A percentile compares a stretch with the other conserved stretches of the same genome.
Evolutionary conservation across 352 stramenopile species (phyloP).

Genomic region (Phytophthora nicotianae): DNA sequence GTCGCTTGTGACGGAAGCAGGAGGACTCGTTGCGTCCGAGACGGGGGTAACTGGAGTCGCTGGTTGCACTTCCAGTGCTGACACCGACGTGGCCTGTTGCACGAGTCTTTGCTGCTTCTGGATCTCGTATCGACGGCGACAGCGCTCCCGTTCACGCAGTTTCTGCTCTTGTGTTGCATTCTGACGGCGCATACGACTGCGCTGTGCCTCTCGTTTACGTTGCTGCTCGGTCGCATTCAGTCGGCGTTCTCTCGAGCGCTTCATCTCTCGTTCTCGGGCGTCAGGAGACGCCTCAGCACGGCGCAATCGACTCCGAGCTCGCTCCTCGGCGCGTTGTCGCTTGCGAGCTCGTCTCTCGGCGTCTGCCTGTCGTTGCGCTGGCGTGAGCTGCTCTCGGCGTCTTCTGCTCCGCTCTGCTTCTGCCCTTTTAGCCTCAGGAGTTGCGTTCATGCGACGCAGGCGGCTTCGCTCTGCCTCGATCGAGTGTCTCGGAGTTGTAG

Average conservation of each 20-base stretch:
- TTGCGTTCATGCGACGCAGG: slow-evolving; percentile 50
- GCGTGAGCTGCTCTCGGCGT: slow-evolving; percentile 65
- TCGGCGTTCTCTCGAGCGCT: slow-evolving; percentile 64
- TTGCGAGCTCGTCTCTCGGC: slow-evolving; percentile 68
- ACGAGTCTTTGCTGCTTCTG: slow-evolving; percentile 51
- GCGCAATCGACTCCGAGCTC: slow-evolving; percentile 49
- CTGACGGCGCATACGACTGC: slow-evolving; percentile 56
- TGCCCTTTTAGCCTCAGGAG: slow-evolving; percentile 46
- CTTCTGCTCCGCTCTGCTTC: slow-evolving; percentile 66
- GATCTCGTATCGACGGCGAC: slow-evolving; percentile 63
- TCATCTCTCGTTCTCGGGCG: slow-evolving; percentile 52
- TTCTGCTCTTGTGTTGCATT: slow-evolving; percentile 71
- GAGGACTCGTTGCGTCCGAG: slow-evolving; percentile 8
- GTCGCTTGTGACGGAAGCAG: slow-evolving; percentile 13
- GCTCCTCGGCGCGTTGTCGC: slow-evolving; percentile 55
- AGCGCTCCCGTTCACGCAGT: slow-evolving; percentile 66
- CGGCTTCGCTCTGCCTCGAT: slow-evolving; percentile 68
- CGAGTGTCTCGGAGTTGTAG: slow-evolving; percentile 33
- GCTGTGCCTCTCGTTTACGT: slow-evolving; percentile 59
- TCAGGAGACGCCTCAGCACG: slow-evolving; percentile 53
- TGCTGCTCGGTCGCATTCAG: slow-evolving; percentile 72
- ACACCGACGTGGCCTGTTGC: slow-evolving; percentile 5
- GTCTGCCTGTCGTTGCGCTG: slow-evolving; percentile 66
- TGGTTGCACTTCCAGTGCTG: slow-evolving; percentile 6
- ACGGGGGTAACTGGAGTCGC: slow-evolving; percentile 3